Percentiles rank a stretch among this genome's conserved stretches.
These are phyloP conservation scores for Aureobasidium vineae DNA, from an alignment of 2,329 filamentous ascomycete species.

Conservation along the genomic window DNA sequence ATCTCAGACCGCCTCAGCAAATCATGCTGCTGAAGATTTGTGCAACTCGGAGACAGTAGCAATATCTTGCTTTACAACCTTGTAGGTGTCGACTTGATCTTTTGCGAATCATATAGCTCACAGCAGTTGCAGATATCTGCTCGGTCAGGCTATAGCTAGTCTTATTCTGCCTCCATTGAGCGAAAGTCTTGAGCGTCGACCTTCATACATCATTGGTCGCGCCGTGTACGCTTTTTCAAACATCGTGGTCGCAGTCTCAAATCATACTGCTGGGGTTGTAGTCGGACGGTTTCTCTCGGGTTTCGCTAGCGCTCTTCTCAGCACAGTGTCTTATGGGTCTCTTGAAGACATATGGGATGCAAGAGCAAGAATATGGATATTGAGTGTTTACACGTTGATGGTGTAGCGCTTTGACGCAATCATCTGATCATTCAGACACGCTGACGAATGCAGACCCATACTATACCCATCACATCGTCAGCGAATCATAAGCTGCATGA, in stretches of 20 bases:
- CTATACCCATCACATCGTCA: no score
- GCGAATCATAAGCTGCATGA: no score
- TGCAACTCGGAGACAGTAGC: background rate
- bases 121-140: background rate
- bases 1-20: background rate
- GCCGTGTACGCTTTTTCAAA: background rate
- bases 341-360: slow-evolving; percentile 2
- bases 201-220: background rate
- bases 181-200: background rate
- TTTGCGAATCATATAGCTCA: background rate
- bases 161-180: background rate
- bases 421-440: no score
- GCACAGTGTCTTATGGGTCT: background rate
- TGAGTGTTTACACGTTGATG: background rate
- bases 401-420: no score
- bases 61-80: background rate
- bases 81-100: background rate
- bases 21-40: background rate
- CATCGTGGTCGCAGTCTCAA: background rate
- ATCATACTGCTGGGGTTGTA: background rate
- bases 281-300: background rate
- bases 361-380: background rate
- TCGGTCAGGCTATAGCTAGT: background rate
- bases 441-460: no score
- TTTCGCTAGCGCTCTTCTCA: background rate